Evolutionary conservation across 108 stramenopile genomes (phyloP).

Genomic region (Mayamaea pseudoterrestris): DNA sequence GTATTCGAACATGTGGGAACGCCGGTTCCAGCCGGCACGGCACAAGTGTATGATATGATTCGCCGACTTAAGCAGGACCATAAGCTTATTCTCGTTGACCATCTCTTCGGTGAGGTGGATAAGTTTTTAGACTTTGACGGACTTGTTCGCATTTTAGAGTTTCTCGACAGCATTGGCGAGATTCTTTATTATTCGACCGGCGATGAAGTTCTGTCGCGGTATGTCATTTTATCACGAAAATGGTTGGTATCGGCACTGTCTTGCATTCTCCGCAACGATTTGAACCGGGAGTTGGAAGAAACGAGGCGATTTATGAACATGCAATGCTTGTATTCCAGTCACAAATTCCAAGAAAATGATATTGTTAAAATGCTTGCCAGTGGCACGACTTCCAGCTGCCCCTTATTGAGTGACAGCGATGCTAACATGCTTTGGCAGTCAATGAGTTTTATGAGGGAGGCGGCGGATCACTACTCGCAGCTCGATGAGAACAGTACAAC

Average conservation of each 20-base stretch:
- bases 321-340: constrained; percentile 23
- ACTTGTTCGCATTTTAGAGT: constrained; percentile 23
- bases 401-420: constrained; percentile 31
- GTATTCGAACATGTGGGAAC: constrained; percentile 39
- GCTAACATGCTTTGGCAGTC: constrained; percentile 49
- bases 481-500: constrained; percentile 20
- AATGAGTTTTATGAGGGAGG: constrained; percentile 65
- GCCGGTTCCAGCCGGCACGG: constrained; percentile 20
- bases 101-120: constrained; percentile 23
- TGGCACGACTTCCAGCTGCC: constrained; percentile 24
- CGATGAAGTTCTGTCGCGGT: constrained; percentile 34
- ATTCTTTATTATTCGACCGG: constrained; percentile 25
- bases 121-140: constrained; percentile 8
- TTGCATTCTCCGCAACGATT: constrained; percentile 48
- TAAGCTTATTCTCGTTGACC: constrained; percentile 33
- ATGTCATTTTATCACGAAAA: constrained; percentile 50
- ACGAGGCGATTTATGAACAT: constrained; percentile 28
- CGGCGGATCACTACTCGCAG: constrained; percentile 42
- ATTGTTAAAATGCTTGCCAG: constrained; percentile 18
- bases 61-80: constrained; percentile 29
- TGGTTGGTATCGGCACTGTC: constrained; percentile 71
- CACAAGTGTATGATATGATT: constrained; percentile 16
- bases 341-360: constrained; percentile 31
- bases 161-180: constrained; percentile 33
- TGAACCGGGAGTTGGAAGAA: constrained; percentile 34